Evolutionary conservation across 768 basidiomycete species (phyloP), one percentile per base, ranked within the genome.

Genomic region (Russula compacta): DNA sequence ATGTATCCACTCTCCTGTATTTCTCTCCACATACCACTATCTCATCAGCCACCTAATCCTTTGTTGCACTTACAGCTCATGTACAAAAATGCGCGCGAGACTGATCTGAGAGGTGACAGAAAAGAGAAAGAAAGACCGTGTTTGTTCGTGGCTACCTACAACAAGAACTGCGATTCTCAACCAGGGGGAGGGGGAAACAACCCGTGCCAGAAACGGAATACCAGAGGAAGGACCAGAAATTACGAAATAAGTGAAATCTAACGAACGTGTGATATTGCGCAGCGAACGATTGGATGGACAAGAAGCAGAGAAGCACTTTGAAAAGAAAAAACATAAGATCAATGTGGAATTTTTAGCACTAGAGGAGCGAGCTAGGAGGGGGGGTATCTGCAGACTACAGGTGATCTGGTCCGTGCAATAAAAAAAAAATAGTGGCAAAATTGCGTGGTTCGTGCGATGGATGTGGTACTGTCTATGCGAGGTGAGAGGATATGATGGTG

Each of bases 341-440:
- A 60, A 60, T 56, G 50, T 35, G 12, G 14, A 56, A 15, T 40
- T 60, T 60, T 60, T 56, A 55, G 53, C 49, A 48, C 40, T 54
- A 35, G 39, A 53, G 43, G 15, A 15, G 39, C 10, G 47, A 33
- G 35, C 6, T 38, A 40, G 39, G 39, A 21, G n/a, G 32, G 42
- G 14, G 60, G 54, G 55, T 61, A 46, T 58, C 51, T 40, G 56
- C 43, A 46, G 42, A 56, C n/a, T 61, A 52, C 56, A 57, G 50
- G 11, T 57, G 40, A 15, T 56, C 54, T 51, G 54, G 54, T 61
- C 48, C 42, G 35, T 61, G 54, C 29, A 12, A 44, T 35, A 42
- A 36, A 35, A n/a, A 44, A 19, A 35, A 44, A 44, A 40, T 40
- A 52, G 48, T 32, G 36, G 24, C 17, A 32, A 38, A 47, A 47